Evolutionary conservation across 345 rosid genomes (phyloP).

Genomic region (Eucalyptus camaldulensis): DNA sequence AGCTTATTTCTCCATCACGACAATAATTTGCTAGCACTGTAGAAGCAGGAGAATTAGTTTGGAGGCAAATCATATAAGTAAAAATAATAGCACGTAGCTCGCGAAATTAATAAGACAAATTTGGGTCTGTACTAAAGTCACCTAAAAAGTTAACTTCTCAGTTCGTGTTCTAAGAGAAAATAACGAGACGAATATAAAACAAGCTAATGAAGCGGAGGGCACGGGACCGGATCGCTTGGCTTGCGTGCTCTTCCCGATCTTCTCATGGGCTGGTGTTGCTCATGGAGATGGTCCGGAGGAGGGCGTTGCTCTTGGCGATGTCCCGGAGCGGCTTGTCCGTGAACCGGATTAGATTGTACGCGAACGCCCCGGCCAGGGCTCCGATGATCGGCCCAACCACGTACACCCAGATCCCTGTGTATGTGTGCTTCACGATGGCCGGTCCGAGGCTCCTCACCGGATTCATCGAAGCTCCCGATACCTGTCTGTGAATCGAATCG

Average conservation of each 20-base stretch:
- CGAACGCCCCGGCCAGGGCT: slow-evolving; percentile 17
- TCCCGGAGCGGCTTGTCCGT: slow-evolving; percentile 8
- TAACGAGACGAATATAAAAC: neutral
- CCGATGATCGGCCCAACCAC: slow-evolving; percentile 25
- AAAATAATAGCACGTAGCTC: neutral
- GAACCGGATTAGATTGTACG: slow-evolving; percentile 13
- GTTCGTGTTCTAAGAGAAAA: neutral
- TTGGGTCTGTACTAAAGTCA: neutral
- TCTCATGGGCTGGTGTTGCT: neutral
- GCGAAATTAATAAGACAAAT: neutral
- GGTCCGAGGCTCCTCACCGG: slow-evolving; percentile 49
- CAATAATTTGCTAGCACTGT: neutral
- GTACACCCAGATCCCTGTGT: slow-evolving; percentile 31
- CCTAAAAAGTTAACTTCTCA: neutral
- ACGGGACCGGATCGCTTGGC: neutral
- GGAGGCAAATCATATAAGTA: neutral
- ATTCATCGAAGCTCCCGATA: slow-evolving; percentile 53
- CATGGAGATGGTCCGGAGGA: neutral
- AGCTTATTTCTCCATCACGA: neutral
- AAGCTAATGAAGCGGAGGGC: neutral
- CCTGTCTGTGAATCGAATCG: slow-evolving; percentile 7
- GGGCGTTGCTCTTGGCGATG: neutral
- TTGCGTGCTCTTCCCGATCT: neutral
- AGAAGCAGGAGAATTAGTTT: neutral
- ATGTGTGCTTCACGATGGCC: slow-evolving; percentile 18